Percentiles rank a stretch among this genome's conserved stretches.
Conservation (phyloP, 768 basidiomycete genomes). For the button mushroom (Agaricus bisporus) region DNA sequence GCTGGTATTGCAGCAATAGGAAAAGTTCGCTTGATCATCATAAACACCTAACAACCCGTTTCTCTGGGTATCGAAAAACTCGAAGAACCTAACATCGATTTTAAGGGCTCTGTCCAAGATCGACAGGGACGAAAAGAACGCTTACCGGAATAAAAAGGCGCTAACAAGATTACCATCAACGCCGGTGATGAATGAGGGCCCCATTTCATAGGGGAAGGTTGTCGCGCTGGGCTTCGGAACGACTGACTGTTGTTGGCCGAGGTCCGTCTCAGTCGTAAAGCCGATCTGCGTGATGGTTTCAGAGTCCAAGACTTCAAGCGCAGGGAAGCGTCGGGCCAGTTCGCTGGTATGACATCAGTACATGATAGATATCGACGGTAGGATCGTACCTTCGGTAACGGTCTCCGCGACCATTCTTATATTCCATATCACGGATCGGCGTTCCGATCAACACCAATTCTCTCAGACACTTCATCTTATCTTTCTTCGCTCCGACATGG, state of each 20-base stretch:
- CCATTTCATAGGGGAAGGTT: constrained; percentile 77
- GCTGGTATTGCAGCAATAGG: constrained; percentile 78
- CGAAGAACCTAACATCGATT: constrained; percentile 61
- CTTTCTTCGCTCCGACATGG: constrained; percentile 50
- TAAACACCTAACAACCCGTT: constrained; percentile 65
- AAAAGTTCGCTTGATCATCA: constrained; percentile 84
- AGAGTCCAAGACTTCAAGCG: constrained; percentile 79
- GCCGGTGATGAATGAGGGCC: constrained; percentile 66
- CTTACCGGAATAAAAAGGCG: constrained; percentile 73
- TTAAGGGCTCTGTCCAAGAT: constrained; percentile 5
- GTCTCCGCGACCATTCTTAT: constrained; percentile 48
- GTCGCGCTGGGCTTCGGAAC: constrained; percentile 49
- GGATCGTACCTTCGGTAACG: constrained; percentile 61
- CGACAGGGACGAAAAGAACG: constrained; percentile 11
- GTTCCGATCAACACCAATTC: constrained; percentile 74
- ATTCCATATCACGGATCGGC: constrained; percentile 62
- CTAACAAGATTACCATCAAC: constrained; percentile 64
- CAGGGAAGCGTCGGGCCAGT: constrained; percentile 72
- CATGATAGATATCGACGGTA: background rate
- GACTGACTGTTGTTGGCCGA: constrained; percentile 39
- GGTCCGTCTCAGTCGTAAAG: constrained; percentile 57
- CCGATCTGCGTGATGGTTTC: constrained; percentile 74
- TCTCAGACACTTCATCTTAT: constrained; percentile 55
- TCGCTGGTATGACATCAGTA: constrained; percentile 43
- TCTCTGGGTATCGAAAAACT: constrained; percentile 75